Evolutionary conservation across 2,329 filamentous ascomycete genomes (phyloP), one percentile per base, ranked within the genome.

Genomic region (Pyricularia pennisetigena): DNA sequence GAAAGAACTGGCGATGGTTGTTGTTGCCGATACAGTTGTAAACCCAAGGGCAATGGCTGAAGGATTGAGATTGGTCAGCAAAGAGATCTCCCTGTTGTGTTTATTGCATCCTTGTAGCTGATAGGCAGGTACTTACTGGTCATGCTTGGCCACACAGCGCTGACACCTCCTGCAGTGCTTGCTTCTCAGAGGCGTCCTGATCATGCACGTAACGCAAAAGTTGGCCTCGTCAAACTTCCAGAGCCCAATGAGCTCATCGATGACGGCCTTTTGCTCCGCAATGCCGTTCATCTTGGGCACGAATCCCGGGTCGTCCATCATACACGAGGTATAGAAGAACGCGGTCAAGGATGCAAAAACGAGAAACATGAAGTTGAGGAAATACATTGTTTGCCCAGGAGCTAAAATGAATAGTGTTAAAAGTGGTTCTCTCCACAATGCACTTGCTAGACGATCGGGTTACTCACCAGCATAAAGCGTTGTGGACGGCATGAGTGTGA

Each of bases 11-110:
- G 16, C 95, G 89, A 75, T 98, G 91, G 77, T 98, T 99, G 81
- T 98, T 98, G 71, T 95, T 87, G 62, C 92, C 95, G 61, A 99
- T 87, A 74, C 95, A 99, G 78, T 97, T 98, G 79, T 97, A 91
- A 28, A 98, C 92, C 95, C 95, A 99, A 0, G 95, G 95, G 75
- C 95, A 99, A 76, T 99, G 95, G 75, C 93, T 96, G 68, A 4
- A 30, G 16, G 2, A 28, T 20, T 23, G 4, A 61, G 2, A 9
- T 14, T 57, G 14, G 65, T 67, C 28, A 67, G 65, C 8, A 67
- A 59, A 29, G 16, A 20, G n/a, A 67, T 9, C 28, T 12, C n/a
- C 12, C 4, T 14, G 2, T 41, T 29, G 49, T 8, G 28, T 41
- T 69, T 29, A 61, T 6, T 35, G 30, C 9, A 10, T 24, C 8